A percentile compares a stretch with the other conserved stretches of the same genome.
Conservation (phyloP, 2,329 filamentous ascomycete species). For the Pestalotiopsis sp. region DNA sequence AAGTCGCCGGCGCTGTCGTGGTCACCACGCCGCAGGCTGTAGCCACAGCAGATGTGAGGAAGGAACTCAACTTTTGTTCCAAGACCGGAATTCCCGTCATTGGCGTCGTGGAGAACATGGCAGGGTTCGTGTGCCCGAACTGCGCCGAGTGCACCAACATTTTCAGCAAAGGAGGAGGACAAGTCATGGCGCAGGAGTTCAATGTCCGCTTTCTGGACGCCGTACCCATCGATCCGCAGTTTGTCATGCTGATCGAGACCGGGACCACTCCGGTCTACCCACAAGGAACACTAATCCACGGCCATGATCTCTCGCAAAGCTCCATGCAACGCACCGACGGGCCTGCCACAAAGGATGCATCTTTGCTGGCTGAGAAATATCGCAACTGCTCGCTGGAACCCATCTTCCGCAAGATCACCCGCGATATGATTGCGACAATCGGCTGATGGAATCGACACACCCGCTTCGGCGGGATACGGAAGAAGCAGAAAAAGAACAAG, state of each 20-base stretch:
- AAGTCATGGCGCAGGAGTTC: conserved; percentile 88
- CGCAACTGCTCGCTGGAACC: conserved; percentile 69
- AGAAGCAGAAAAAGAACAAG: neutral
- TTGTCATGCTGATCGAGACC: conserved; percentile 85
- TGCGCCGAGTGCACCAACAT: conserved; percentile 88
- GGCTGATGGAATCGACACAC: conserved; percentile 24
- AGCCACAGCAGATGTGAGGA: conserved; percentile 89
- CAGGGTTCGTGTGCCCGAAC: conserved; percentile 81
- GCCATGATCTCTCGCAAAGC: conserved; percentile 52
- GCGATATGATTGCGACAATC: conserved; percentile 46
- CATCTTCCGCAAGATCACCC: conserved; percentile 68
- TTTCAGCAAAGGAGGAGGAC: conserved; percentile 88
- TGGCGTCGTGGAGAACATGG: conserved; percentile 97
- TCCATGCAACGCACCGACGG: conserved; percentile 26
- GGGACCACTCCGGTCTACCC: conserved; percentile 67
- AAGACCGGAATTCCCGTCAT: conserved; percentile 81
- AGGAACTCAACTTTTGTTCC: conserved; percentile 89
- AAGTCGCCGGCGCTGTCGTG: conserved; percentile 85
- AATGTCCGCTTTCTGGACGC: conserved; percentile 81
- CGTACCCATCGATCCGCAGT: conserved; percentile 91
- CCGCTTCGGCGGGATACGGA: neutral
- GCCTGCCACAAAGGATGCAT: conserved; percentile 38
- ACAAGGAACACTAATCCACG: conserved; percentile 64
- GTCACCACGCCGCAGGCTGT: conserved; percentile 97
- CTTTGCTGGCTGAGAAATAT: conserved; percentile 71